Base-by-base conservation (phyloP, 2,329 filamentous ascomycete genomes). In the Monilinia vaccinii-corymbosi region DNA sequence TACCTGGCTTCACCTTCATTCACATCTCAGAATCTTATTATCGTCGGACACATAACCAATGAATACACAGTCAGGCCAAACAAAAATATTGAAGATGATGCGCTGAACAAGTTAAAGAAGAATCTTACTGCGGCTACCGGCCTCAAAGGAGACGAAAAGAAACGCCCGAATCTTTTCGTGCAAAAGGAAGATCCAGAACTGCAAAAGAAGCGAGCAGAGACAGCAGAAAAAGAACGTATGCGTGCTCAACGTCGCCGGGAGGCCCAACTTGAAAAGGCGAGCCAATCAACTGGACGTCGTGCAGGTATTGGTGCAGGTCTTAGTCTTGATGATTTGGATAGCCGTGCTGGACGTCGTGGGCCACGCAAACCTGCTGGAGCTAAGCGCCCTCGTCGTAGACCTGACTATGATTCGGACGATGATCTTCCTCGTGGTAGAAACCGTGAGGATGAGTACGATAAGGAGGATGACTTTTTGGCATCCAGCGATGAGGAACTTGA, bases 381-480 rank as follows among this genome's bases (percentile, higher is more conserved):
- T 14, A 73, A 75, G 34, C 81, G 80, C 49, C 83, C 81, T 74
- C 77, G 79, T 68, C 77, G 78, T 36, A 77, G 79, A 44, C 77
- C 79, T 61, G 88, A 89, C 66, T 88, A 90, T 62, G 88, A 92
- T 68, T 89, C 89, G 10, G 89, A 91, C 67, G 87, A 90, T 66
- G 87, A 89, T 61, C 77, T 85, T 40, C 82, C 83, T 18, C 79
- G 83, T 76, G 49, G 70, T 23, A 60, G 68, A 51, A 79, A 80
- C 36, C 81, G 82, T 56, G 81, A 86, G 62, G 87, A 92, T 65
- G 87, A 90, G 66, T 93, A 93, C 70, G 88, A 92, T 63, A 80
- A 87, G 70, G 87, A 87, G 38, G 89, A 93, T 69, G 89, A 87
- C 60, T 93, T 93, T 71, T 81, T 93, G 60, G 89, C 87, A 4